phyloP scores from a whole-genome alignment of 306 rosid species.

The Vicia villosa region DNA sequence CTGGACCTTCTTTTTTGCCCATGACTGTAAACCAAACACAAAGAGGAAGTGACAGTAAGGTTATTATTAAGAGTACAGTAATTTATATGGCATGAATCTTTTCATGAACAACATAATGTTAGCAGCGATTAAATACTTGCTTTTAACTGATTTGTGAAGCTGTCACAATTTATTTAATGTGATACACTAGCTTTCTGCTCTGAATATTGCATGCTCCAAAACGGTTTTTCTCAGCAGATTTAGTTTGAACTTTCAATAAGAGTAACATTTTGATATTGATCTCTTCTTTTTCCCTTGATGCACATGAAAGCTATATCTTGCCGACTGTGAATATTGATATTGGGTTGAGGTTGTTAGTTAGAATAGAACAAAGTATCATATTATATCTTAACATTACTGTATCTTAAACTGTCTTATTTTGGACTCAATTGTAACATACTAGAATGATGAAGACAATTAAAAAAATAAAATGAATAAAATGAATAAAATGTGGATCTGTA shows the following conservation, averaged over 20 bases:
- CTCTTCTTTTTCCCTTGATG: conserved; percentile 6
- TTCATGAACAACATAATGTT: too few relatives aligned
- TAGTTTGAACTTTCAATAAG: conserved; percentile 1
- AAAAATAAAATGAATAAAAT: too few relatives aligned
- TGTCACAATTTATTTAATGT: neutral
- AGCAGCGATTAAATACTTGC: too few relatives aligned
- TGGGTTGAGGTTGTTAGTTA: conserved; percentile 4
- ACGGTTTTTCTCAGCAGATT: neutral
- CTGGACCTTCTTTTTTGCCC: too few relatives aligned
- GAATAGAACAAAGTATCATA: neutral
- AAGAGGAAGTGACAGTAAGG: too few relatives aligned
- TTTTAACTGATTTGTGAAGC: too few relatives aligned
- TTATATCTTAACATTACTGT: neutral
- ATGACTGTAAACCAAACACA: too few relatives aligned
- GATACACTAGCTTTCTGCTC: neutral
- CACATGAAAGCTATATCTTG: conserved; percentile 6
- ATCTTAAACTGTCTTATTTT: neutral
- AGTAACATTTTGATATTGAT: conserved; percentile 13
- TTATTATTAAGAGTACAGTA: too few relatives aligned
- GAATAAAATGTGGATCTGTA: neutral
- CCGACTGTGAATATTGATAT: conserved; percentile 19
- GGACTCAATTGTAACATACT: neutral
- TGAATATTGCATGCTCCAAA: conserved; percentile 9
- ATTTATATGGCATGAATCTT: too few relatives aligned
- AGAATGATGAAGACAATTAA: too few relatives aligned